These are phyloP conservation scores for Craspedostauros australis DNA, from an alignment of 108 stramenopile genomes.

Conservation along the genomic window DNA sequence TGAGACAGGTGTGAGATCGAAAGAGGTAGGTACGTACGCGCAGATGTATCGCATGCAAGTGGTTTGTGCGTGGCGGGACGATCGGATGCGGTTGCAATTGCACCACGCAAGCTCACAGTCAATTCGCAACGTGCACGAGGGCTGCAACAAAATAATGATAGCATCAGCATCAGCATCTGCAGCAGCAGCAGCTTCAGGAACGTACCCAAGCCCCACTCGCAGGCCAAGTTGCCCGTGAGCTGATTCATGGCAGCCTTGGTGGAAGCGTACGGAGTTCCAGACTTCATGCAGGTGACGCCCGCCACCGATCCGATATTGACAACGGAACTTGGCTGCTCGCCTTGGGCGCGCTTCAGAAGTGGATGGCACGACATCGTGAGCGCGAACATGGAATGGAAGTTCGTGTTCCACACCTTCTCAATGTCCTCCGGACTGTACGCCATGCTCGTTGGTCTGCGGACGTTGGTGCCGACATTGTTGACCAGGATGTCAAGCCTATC, in stretches of 20 bases:
- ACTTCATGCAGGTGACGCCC: conserved; percentile 84
- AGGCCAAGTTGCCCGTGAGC: conserved; percentile 86
- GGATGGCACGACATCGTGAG: conserved; percentile 58
- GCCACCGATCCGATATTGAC: conserved; percentile 93
- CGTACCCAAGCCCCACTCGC: conserved; percentile 76
- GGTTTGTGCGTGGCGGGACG: no score
- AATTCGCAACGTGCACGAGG: no score
- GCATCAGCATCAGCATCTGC: no score
- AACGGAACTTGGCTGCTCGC: conserved; percentile 45
- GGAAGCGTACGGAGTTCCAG: conserved; percentile 71
- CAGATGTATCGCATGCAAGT: no score
- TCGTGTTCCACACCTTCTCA: conserved; percentile 76
- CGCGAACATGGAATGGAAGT: conserved; percentile 74
- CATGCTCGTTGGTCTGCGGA: conserved; percentile 79
- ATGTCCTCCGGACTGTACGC: conserved; percentile 86
- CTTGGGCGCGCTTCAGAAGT: conserved; percentile 43
- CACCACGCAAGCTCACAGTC: no score
- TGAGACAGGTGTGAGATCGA: no score
- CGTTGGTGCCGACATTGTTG: conserved; percentile 96
- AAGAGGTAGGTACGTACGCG: no score
- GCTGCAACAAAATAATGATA: no score
- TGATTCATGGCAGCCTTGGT: conserved; percentile 98
- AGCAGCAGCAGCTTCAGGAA: no score
- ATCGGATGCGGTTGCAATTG: no score
- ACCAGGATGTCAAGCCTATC: conserved; percentile 87